Percentiles rank a stretch among this genome's conserved stretches.
Evolutionary conservation across 108 stramenopile species (phyloP).

Genomic region (Schizochytrium sp.): DNA sequence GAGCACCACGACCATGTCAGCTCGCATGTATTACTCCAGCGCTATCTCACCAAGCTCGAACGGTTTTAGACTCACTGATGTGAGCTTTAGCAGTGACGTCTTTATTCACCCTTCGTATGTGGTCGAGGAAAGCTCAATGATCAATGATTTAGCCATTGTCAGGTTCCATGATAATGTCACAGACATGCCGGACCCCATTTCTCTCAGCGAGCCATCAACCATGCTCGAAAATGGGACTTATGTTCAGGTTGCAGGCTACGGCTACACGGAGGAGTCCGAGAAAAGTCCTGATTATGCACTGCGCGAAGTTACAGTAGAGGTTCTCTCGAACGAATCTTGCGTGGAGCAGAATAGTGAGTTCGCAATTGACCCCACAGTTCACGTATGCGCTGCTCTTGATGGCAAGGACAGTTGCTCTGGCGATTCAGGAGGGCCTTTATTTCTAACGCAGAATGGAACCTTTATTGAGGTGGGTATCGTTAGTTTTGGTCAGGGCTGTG

Average conservation of each 20-base stretch:
- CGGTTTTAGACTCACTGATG: background rate
- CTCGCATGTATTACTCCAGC: background rate
- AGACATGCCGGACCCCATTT: background rate
- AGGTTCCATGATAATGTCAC: background rate
- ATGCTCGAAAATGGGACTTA: background rate
- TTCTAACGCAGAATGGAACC: background rate
- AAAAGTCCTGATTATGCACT: background rate
- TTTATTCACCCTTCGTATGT: background rate
- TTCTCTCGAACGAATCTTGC: background rate
- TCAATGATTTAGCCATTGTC: constrained; percentile 2
- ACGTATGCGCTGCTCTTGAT: background rate
- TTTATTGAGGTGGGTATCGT: background rate
- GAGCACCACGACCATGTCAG: background rate
- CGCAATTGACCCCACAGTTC: background rate
- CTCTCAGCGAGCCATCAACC: background rate
- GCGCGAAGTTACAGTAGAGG: background rate
- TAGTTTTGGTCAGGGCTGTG: background rate
- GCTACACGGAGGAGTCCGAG: background rate
- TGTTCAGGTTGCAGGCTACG: constrained; percentile 1
- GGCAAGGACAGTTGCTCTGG: constrained; percentile 27
- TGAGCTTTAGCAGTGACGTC: background rate
- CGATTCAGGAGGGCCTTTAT: constrained; percentile 3
- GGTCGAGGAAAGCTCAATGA: background rate
- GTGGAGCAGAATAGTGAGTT: background rate
- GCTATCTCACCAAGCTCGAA: background rate